Evolutionary conservation across 192 early-diverging fungal species (phyloP).

Genomic region (Backusella sp.): DNA sequence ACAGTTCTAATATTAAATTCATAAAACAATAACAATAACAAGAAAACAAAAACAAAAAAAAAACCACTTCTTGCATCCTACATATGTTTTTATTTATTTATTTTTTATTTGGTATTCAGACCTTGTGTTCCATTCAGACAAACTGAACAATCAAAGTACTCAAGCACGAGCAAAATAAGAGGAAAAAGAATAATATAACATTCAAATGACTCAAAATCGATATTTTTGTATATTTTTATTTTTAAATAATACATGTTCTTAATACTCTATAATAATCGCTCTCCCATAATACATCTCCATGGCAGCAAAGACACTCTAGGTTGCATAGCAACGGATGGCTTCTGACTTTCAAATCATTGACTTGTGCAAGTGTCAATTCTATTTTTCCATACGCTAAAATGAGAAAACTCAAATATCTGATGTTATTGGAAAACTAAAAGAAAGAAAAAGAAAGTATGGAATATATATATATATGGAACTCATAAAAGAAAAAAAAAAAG

Average conservation of each 20-base stretch:
- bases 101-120: slow-evolving; percentile 2
- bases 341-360: neutral
- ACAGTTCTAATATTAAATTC: neutral
- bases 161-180: slow-evolving; percentile 2
- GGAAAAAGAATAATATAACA: neutral
- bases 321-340: neutral
- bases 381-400: neutral
- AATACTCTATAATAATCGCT: neutral
- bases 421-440: neutral
- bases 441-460: neutral
- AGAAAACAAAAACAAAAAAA: neutral
- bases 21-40: neutral
- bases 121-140: slow-evolving; percentile 4
- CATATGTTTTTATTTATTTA: neutral
- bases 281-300: neutral
- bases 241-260: neutral
- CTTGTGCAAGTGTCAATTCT: slow-evolving; percentile 5
- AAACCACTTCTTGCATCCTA: neutral
- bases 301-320: neutral
- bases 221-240: neutral
- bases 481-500: neutral
- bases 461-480: neutral
- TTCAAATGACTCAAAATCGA: neutral
- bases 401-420: neutral
- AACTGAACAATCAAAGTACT: neutral